Evolutionary conservation across 352 stramenopile genomes (phyloP).

Genomic region (Thalassiosira hispida): DNA sequence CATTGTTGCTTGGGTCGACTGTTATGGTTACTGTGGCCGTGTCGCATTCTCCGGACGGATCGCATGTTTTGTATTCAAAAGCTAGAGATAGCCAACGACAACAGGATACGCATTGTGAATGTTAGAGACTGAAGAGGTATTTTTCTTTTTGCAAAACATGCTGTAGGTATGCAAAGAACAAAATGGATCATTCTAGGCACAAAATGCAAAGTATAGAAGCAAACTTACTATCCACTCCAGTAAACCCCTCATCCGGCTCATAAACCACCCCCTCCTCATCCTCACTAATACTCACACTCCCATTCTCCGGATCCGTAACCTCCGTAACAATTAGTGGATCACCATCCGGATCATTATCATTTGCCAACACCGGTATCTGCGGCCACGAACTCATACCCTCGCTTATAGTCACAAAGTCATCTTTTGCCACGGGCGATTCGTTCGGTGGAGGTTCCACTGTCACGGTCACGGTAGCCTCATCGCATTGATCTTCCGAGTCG

Average conservation of each 20-base stretch:
- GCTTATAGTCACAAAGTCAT: conserved; percentile 22
- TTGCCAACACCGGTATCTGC: conserved; percentile 21
- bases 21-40: conserved; percentile 26
- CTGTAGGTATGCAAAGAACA: no score
- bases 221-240: conserved; percentile 22
- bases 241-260: conserved; percentile 28
- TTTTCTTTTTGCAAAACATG: no score
- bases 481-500: conserved; percentile 9
- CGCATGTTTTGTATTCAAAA: conserved; percentile 37
- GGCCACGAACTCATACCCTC: neutral
- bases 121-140: no score
- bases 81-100: neutral
- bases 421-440: conserved; percentile 12
- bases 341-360: conserved; percentile 42
- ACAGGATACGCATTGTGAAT: no score
- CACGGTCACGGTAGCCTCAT: conserved; percentile 26
- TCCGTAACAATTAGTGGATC: conserved; percentile 24
- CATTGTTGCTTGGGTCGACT: conserved; percentile 13
- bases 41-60: conserved; percentile 24
- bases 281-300: conserved; percentile 5
- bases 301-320: conserved; percentile 20
- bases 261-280: conserved; percentile 38
- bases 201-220: neutral
- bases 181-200: no score
- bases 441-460: conserved; percentile 16